Base-by-base conservation (phyloP, 2,329 filamentous ascomycete genomes). In the Rutstroemia sp. region DNA sequence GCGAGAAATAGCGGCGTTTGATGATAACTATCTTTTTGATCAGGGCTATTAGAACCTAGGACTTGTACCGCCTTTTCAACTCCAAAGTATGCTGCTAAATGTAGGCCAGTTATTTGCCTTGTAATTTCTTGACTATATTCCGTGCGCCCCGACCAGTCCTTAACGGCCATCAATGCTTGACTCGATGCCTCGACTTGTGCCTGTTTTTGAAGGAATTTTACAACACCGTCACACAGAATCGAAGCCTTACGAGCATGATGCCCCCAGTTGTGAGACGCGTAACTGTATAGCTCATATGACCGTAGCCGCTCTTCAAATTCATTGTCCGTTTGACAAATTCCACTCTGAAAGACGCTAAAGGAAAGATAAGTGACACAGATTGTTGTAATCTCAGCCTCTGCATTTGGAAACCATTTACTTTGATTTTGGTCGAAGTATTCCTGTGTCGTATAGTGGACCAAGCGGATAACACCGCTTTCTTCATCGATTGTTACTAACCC, bases 291-390 rank as follows among this genome's bases (percentile, higher is more conserved):
- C 8, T 2, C 4, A n/a, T 55, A 1, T 36, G 17, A 40, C 17
- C 36, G 21, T 4, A 70, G 17, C 6, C 69, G 59, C 19, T 60
- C 8, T 6, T 64, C 23, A 47, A 66, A 64, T 5, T 67, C 60
- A 1, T 58, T 19, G 8, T 63, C 36, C 0, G 14, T 65, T 34
- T 34, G 4, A 54, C 63, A 68, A 39, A 39, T 17, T 5, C 67
- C 62, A 40, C 19, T 57, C 36, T 60, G 27, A 50, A 70, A 69
- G 7, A 6, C 27, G 16, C 60, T 38, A 44, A 65, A 69, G 23
- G 64, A 67, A 5, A 71, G 62, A 48, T 70, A 71, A 0, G 65
- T 65, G 19, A 65, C 46, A 48, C 69, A 71, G 8, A 40, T 57
- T 23, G 8, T 53, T 21, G 61, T 57, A 17, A 67, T 64, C 30